Base-by-base conservation (phyloP, 202 grass and related monocot species). In the Schoenoplectus triqueter region DNA sequence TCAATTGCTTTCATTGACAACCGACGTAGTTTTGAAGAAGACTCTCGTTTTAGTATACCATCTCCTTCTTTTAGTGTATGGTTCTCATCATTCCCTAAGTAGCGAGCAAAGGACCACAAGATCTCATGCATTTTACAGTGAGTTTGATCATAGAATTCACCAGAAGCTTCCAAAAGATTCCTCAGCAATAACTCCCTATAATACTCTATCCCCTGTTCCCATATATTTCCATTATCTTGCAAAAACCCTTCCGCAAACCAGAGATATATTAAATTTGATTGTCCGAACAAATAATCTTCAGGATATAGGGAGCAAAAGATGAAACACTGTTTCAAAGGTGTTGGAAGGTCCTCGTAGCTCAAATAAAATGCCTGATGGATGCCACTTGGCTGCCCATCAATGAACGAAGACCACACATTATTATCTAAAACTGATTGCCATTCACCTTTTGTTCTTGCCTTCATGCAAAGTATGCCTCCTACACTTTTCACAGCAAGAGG, bases 111-210 rank as follows among this genome's bases (percentile, higher is more conserved):
- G 31, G 31, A 31, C 31, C 31, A 31, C 31, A 31, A 31, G 31
- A 31, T 31, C 1, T 47, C 45, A 49, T 92, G 88, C 81, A 92
- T 87, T 2, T 2, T 78, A 52, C 73, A 92, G 0, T 7, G 0
- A 0, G 0, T 0, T 0, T 85, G 3, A 60, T 71, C 54, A 50
- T 1, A 0, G 5, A 0, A 40, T 1, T 0, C 0, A 22, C 39
- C 0, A 0, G 21, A 0, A 13, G 10, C 10, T 21, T 92, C 63
- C 41, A 89, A 6, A 13, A 92, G 72, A 11, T 89, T 92, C 4
- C 90, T 87, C 2, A 61, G 13, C 5, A 84, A 0, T 6, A 92
- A 66, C 68, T 92, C 87, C 52, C 0, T 62, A 52, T 86, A 84
- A 18, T 84, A 83, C 2, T 87, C 44, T 0, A 0, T 45, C 64